phyloP scores from a whole-genome alignment of 345 rosid genomes.

The Ceriops tagal region DNA sequence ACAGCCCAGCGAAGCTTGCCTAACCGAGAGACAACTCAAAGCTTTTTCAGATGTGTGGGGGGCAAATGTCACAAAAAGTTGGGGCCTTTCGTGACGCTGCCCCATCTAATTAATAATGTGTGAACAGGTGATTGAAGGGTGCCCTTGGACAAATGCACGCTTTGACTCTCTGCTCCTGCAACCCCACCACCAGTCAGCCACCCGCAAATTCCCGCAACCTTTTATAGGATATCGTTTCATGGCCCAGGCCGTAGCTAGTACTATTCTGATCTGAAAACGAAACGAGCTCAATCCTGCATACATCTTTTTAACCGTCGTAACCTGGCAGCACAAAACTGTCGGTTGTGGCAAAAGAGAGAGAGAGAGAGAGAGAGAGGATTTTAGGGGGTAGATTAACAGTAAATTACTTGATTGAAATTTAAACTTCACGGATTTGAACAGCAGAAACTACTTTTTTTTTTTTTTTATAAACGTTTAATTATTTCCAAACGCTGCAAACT shows the following conservation, averaged over 20 bases:
- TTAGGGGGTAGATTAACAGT: too few species aligned
- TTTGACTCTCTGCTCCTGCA: too few species aligned
- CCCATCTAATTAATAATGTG: neutral
- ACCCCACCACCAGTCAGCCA: neutral
- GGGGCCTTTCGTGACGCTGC: neutral
- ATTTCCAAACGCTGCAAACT: too few species aligned
- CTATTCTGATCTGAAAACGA: neutral
- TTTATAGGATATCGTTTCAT: too few species aligned
- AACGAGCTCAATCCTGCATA: neutral
- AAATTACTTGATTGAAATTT: too few species aligned
- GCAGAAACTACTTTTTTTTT: too few species aligned
- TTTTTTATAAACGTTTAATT: too few species aligned
- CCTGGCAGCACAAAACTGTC: too few species aligned
- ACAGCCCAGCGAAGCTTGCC: neutral
- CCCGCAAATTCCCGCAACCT: neutral
- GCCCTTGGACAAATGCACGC: conserved; percentile 6
- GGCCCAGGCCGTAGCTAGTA: neutral
- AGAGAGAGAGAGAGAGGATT: too few species aligned
- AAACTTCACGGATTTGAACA: too few species aligned
- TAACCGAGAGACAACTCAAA: neutral
- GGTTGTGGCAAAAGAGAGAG: too few species aligned
- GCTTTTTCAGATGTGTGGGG: neutral
- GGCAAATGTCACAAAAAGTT: neutral
- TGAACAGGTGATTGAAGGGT: neutral
- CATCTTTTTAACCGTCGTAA: neutral